A percentile compares a stretch with the other conserved stretches of the same genome.
phyloP scores from a whole-genome alignment of 805 yeast genomes.

The Pichia manshurica region DNA sequence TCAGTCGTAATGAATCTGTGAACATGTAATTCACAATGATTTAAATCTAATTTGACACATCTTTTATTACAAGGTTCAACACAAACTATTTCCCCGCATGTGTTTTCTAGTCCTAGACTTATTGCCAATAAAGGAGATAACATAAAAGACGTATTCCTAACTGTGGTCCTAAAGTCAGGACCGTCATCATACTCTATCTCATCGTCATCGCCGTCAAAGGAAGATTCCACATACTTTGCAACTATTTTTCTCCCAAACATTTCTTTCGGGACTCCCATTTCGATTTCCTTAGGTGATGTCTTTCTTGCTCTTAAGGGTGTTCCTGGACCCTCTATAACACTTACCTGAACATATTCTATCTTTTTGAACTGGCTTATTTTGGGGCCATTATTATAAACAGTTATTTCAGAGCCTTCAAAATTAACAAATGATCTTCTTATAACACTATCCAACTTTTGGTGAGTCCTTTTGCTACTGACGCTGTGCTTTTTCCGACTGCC shows the following conservation, averaged over 20 bases:
- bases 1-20: slow-evolving; percentile 50
- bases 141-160: background rate
- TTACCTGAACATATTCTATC: slow-evolving; percentile 43
- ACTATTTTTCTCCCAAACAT: slow-evolving; percentile 11
- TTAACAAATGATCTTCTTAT: slow-evolving; percentile 7
- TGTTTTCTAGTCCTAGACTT: slow-evolving; percentile 46
- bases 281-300: slow-evolving; percentile 8
- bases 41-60: slow-evolving; percentile 6
- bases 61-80: slow-evolving; percentile 32
- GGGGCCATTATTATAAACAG: slow-evolving; percentile 2
- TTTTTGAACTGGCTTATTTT: slow-evolving; percentile 29
- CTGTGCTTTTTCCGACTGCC: slow-evolving; percentile 26
- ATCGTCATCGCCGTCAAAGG: slow-evolving; percentile 2
- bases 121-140: slow-evolving; percentile 34
- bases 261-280: slow-evolving; percentile 13
- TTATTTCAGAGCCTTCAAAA: background rate
- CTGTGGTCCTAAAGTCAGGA: no score
- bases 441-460: background rate
- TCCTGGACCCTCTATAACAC: slow-evolving; percentile 49
- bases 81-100: slow-evolving; percentile 49
- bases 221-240: slow-evolving; percentile 12
- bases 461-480: slow-evolving; percentile 26
- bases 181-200: background rate
- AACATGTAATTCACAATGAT: slow-evolving; percentile 23
- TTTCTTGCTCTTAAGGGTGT: slow-evolving; percentile 22